Conservation (phyloP, 257 asterid genomes). For the Verbascum thapsus region DNA sequence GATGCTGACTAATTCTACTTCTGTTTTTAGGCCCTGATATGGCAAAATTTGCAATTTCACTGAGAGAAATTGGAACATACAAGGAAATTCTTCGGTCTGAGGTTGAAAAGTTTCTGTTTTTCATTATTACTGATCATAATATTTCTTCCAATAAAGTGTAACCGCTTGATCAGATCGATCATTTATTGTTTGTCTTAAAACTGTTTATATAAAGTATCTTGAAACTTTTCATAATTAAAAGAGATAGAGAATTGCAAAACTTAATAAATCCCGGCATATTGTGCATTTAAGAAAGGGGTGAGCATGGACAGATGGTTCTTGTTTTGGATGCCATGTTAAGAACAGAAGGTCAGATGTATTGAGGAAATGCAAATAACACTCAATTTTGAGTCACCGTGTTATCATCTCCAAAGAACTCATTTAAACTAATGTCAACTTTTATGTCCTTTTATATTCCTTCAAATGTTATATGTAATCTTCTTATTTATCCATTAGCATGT, state of each 20-base stretch:
- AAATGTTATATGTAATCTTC: too few species aligned
- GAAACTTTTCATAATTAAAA: background rate
- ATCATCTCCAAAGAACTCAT: too few species aligned
- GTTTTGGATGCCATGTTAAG: background rate
- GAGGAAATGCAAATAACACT: background rate
- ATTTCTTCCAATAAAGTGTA: constrained; percentile 15
- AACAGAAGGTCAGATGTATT: background rate
- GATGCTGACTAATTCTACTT: constrained; percentile 37
- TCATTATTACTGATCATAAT: constrained; percentile 18
- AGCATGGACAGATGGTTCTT: too few species aligned
- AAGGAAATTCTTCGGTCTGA: constrained; percentile 91
- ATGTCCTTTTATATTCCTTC: too few species aligned
- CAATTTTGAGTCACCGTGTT: background rate
- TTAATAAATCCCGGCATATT: too few species aligned
- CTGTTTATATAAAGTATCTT: constrained; percentile 6
- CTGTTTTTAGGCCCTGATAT: constrained; percentile 78
- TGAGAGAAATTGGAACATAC: constrained; percentile 91
- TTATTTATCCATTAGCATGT: too few species aligned
- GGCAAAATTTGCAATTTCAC: constrained; percentile 80
- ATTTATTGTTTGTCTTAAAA: constrained; percentile 10
- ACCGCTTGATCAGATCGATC: constrained; percentile 5
- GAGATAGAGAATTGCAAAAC: too few species aligned
- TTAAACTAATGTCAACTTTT: too few species aligned
- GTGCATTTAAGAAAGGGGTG: too few species aligned
- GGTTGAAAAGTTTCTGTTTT: constrained; percentile 46